Conservation (phyloP, 306 rosid genomes). For the Corylus heterophylla region DNA sequence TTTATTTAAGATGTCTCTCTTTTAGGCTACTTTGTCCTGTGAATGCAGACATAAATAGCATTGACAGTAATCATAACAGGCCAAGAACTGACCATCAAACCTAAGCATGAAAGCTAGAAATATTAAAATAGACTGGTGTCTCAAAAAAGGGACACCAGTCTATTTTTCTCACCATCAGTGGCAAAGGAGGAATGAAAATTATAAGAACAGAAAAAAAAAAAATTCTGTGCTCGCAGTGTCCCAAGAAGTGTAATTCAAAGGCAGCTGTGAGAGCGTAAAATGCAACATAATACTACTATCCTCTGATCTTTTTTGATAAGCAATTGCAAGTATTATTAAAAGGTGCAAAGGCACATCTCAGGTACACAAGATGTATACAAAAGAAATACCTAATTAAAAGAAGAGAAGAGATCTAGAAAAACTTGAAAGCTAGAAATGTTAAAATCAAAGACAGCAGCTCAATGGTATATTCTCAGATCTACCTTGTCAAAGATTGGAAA, state of each 20-base stretch:
- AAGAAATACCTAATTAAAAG: no score
- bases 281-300: neutral
- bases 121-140: no score
- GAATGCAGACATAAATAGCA: neutral
- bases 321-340: no score
- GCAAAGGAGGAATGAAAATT: neutral
- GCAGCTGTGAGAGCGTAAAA: neutral
- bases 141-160: neutral
- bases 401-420: no score
- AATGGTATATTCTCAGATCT: neutral
- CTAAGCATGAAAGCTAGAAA: neutral
- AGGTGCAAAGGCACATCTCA: no score
- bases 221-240: neutral
- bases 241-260: neutral
- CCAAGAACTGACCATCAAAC: neutral
- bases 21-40: neutral
- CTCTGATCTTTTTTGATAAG: neutral
- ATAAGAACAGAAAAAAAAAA: no score
- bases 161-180: neutral
- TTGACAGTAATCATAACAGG: neutral
- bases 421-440: no score
- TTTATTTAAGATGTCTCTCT: neutral
- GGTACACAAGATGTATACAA: no score
- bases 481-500: slow-evolving; percentile 90
- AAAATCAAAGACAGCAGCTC: no score